Conservation (phyloP, 1,284 basidiomycete genomes). For the Ganoderma resinaceum region DNA sequence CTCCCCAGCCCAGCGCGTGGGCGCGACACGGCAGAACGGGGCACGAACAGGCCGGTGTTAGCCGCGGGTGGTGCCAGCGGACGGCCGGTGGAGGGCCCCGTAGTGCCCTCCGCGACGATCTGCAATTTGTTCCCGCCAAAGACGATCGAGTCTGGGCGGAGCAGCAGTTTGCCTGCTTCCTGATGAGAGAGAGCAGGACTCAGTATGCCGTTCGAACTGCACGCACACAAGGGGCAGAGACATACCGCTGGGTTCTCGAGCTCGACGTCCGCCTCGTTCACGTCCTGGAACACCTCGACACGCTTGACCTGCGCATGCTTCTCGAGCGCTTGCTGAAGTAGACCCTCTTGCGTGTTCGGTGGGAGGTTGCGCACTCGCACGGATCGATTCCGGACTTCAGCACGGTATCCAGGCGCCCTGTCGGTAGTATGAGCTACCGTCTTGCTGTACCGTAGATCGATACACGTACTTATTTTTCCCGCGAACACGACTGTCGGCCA, state of each 20-base stretch:
- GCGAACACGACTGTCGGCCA: constrained; percentile 77
- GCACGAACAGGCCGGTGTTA: constrained; percentile 63
- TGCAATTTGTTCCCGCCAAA: constrained; percentile 67
- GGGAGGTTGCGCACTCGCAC: constrained; percentile 83
- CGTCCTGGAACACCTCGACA: constrained; percentile 76
- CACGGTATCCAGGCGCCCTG: constrained; percentile 49
- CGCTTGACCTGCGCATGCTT: constrained; percentile 77
- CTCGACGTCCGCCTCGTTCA: constrained; percentile 79
- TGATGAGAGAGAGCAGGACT: constrained; percentile 38
- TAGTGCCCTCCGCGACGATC: constrained; percentile 60
- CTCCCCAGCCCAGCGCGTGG: constrained; percentile 73
- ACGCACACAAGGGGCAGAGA: constrained; percentile 19
- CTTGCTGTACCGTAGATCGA: too few relatives aligned
- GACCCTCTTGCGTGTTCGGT: constrained; percentile 77
- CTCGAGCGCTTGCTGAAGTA: constrained; percentile 88
- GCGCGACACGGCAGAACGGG: constrained; percentile 65
- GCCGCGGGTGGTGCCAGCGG: constrained; percentile 48
- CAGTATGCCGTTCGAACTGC: not conserved
- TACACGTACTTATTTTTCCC: constrained; percentile 55
- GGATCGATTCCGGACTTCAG: constrained; percentile 73
- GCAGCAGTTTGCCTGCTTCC: constrained; percentile 82
- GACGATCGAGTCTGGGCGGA: constrained; percentile 70
- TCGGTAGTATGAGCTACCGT: not conserved
- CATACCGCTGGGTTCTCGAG: constrained; percentile 77
- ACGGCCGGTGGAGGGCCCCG: constrained; percentile 36